Conservation (phyloP, 106 monocot species). For the Ottelia alismoides region DNA sequence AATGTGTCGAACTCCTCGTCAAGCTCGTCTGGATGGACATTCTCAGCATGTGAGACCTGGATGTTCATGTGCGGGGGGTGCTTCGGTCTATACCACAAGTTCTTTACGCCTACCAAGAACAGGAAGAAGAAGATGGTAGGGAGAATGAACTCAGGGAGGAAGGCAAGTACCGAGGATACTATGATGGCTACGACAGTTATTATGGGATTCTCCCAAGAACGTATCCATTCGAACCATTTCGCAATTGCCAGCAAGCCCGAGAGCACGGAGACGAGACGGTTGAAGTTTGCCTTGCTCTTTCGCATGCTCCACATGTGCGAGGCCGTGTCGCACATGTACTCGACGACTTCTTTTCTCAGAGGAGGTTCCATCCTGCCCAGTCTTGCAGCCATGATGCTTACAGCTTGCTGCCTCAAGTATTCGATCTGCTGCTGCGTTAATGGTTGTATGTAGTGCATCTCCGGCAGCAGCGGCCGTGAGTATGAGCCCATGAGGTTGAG, state of each 20-base stretch:
- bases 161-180: constrained; percentile 20
- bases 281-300: constrained; percentile 83
- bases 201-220: constrained; percentile 48
- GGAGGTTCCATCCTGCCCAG: constrained; percentile 69
- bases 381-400: constrained; percentile 44
- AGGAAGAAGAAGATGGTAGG: constrained; percentile 17
- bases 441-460: constrained; percentile 72
- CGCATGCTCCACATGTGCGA: constrained; percentile 83
- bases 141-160: constrained; percentile 49
- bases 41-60: constrained; percentile 55
- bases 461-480: constrained; percentile 40
- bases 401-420: constrained; percentile 53
- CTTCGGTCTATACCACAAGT: constrained; percentile 40
- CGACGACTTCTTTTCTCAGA: constrained; percentile 59
- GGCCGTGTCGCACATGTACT: constrained; percentile 70
- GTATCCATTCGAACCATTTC: constrained; percentile 40
- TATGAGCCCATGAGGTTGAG: constrained; percentile 58
- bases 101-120: constrained; percentile 40
- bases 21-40: constrained; percentile 46
- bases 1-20: constrained; percentile 82
- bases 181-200: constrained; percentile 15
- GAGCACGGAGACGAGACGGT: constrained; percentile 53
- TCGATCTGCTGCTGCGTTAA: constrained; percentile 46
- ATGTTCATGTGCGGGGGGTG: constrained; percentile 76
- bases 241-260: constrained; percentile 24